Conservation (phyloP, 2,329 filamentous ascomycete species). For the Cladosporium sp. region DNA sequence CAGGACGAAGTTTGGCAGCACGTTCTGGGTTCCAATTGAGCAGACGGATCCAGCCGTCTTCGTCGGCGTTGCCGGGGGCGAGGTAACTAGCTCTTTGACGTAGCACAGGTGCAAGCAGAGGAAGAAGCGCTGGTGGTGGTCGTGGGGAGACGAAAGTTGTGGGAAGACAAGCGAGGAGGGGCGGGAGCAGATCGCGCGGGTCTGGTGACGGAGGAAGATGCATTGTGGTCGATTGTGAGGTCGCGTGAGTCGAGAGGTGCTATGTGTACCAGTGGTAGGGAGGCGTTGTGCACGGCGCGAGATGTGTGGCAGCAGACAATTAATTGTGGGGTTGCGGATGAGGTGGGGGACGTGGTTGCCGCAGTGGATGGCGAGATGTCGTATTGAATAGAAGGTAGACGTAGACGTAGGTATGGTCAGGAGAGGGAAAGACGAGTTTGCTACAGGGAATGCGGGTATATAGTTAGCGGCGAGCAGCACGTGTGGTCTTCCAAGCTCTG, state of each 20-base stretch:
- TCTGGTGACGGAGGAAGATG: slow-evolving; percentile 53
- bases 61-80: slow-evolving; percentile 46
- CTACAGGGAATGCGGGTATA: not conserved
- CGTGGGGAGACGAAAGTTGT: slow-evolving; percentile 56
- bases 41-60: slow-evolving; percentile 62
- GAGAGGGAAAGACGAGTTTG: not conserved
- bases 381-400: not conserved
- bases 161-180: slow-evolving; percentile 60
- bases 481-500: not conserved
- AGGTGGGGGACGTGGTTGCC: not conserved
- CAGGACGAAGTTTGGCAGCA: slow-evolving; percentile 55
- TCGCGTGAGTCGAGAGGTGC: not conserved
- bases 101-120: slow-evolving; percentile 59
- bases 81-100: slow-evolving; percentile 62
- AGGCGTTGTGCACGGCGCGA: not conserved
- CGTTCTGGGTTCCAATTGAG: slow-evolving; percentile 63
- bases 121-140: slow-evolving; percentile 57
- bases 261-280: not conserved
- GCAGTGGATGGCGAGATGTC: not conserved
- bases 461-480: not conserved
- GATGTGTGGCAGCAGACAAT: not conserved
- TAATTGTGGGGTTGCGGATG: not conserved
- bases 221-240: slow-evolving; percentile 38
- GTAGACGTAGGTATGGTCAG: not conserved
- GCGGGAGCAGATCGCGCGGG: slow-evolving; percentile 54